Conservation (phyloP, 768 basidiomycete genomes). For the Boletellus sp. region DNA sequence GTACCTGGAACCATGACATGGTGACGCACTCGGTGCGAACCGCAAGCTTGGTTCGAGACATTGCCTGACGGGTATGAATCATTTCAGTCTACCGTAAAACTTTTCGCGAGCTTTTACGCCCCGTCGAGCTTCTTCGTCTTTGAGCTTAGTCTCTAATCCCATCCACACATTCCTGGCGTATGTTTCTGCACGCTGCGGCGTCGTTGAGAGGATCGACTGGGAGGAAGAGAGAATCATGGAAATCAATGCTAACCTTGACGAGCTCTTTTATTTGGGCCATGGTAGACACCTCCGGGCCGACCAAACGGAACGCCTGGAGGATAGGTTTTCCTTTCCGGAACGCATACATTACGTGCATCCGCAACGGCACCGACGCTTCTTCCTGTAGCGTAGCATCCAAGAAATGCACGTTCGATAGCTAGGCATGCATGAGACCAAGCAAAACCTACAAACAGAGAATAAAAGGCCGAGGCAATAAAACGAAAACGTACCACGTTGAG, state of each 20-base stretch:
- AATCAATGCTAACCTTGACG: slow-evolving; percentile 44
- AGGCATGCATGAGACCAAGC: background rate
- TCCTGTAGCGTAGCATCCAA: slow-evolving; percentile 73
- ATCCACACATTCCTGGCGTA: slow-evolving; percentile 56
- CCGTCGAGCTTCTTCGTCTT: slow-evolving; percentile 58
- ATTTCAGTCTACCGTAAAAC: slow-evolving; percentile 35
- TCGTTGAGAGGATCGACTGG: slow-evolving; percentile 43
- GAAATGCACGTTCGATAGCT: slow-evolving; percentile 61
- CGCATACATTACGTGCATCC: slow-evolving; percentile 62
- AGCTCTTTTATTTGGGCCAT: slow-evolving; percentile 46
- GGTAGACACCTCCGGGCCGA: slow-evolving; percentile 61
- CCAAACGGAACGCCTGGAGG: slow-evolving; percentile 60
- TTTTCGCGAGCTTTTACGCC: slow-evolving; percentile 56
- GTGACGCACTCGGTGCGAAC: too few species aligned
- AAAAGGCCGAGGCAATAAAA: background rate
- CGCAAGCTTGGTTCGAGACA: too few species aligned
- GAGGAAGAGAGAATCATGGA: background rate
- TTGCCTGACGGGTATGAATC: slow-evolving; percentile 4
- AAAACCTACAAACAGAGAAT: background rate
- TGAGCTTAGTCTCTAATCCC: slow-evolving; percentile 60
- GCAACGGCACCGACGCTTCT: slow-evolving; percentile 61
- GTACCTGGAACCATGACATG: too few species aligned
- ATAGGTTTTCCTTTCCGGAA: slow-evolving; percentile 42
- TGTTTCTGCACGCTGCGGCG: slow-evolving; percentile 58
- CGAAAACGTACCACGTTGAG: slow-evolving; percentile 62